Conservation (phyloP, 345 rosid genomes). For the Clausena lansium region DNA sequence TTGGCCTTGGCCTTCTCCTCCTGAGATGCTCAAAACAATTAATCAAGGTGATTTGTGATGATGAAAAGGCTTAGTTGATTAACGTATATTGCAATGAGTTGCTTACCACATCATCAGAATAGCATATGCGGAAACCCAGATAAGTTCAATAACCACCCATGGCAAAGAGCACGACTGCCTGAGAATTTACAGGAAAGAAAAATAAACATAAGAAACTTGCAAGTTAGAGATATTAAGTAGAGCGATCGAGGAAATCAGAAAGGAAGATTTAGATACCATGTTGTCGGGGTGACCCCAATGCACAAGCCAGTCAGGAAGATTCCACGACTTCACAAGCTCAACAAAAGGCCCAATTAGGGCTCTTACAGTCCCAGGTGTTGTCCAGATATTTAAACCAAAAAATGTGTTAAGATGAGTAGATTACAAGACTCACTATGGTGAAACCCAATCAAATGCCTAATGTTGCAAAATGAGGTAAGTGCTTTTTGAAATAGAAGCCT, state of each 20-base stretch:
- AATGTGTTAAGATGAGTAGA: background rate
- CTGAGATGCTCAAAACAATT: conserved; percentile 24
- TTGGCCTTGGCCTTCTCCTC: conserved; percentile 91
- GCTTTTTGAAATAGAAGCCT: background rate
- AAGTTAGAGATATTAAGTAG: background rate
- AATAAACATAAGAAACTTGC: conserved; percentile 1
- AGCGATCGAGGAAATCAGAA: background rate
- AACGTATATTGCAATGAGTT: background rate
- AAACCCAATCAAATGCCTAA: background rate
- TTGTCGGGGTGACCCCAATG: conserved; percentile 98
- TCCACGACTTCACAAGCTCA: conserved; percentile 73
- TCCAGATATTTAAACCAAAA: conserved; percentile 9
- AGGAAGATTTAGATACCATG: conserved; percentile 46
- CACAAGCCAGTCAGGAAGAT: conserved; percentile 87
- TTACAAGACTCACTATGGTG: background rate
- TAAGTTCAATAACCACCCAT: conserved; percentile 98
- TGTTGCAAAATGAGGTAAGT: background rate
- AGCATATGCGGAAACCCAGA: conserved; percentile 78
- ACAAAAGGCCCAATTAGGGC: conserved; percentile 71
- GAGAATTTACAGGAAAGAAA: conserved; percentile 4
- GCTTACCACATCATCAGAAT: conserved; percentile 74
- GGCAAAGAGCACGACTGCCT: conserved; percentile 96
- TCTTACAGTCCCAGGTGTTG: conserved; percentile 65
- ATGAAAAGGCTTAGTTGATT: background rate
- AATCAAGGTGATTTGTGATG: background rate